Evolutionary conservation across 2,329 filamentous ascomycete genomes (phyloP).

Genomic region (Fusarium sp.): DNA sequence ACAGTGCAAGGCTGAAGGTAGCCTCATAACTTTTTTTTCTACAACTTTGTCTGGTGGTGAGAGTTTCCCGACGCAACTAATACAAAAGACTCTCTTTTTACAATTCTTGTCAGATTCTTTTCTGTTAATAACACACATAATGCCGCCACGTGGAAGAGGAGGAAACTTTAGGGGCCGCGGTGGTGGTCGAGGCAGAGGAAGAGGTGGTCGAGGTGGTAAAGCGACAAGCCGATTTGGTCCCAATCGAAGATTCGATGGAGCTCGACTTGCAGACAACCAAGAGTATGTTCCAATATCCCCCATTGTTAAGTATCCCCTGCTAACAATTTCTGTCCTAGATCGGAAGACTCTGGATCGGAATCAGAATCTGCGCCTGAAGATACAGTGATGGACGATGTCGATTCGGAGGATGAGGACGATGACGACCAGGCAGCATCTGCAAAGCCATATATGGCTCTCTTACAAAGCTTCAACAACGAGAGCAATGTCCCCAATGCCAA

Average conservation of each 20-base stretch:
- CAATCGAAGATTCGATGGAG: constrained; percentile 54
- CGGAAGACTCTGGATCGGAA: constrained; percentile 47
- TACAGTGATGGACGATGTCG: constrained; percentile 54
- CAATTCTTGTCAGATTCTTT: background rate
- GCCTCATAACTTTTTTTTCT: constrained; percentile 51
- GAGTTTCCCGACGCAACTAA: background rate
- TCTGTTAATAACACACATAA: constrained; percentile 21
- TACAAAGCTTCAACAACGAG: constrained; percentile 68
- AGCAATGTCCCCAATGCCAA: constrained; percentile 63
- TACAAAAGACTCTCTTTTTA: background rate
- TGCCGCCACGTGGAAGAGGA: constrained; percentile 55
- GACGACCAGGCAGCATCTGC: constrained; percentile 60
- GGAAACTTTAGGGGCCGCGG: constrained; percentile 52
- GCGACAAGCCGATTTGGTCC: constrained; percentile 55
- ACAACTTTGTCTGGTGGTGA: background rate
- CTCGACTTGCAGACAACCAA: constrained; percentile 53
- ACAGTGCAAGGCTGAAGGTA: constrained; percentile 54
- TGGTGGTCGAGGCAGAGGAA: constrained; percentile 42
- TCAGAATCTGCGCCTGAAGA: constrained; percentile 51
- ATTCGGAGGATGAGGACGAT: constrained; percentile 58
- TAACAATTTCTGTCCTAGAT: constrained; percentile 19
- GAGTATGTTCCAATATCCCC: constrained; percentile 50
- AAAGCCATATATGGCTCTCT: constrained; percentile 68
- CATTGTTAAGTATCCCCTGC: background rate
- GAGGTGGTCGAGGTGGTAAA: constrained; percentile 51